These are phyloP conservation scores for Penicillium sp. DNA, from an alignment of 2,329 filamentous ascomycete species.

Conservation along the genomic window DNA sequence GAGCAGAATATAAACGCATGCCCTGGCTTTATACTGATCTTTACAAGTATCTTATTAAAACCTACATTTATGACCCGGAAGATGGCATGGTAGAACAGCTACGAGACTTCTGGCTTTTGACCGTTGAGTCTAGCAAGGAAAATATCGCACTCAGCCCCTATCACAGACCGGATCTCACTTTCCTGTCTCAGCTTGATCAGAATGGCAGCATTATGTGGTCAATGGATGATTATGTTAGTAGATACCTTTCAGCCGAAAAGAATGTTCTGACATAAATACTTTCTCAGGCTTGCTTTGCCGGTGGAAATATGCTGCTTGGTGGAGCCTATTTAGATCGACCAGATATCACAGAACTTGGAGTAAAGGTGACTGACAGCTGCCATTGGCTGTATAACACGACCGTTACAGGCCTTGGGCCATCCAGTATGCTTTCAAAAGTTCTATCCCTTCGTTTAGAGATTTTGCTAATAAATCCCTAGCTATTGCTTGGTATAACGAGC, in stretches of 20 bases:
- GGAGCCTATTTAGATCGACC: conserved; percentile 26
- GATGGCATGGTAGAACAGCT: conserved; percentile 10
- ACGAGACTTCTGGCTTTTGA: conserved; percentile 26
- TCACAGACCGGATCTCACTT: conserved; percentile 24
- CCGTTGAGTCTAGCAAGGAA: conserved; percentile 22
- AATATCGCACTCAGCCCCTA: conserved; percentile 25
- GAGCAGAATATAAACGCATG: neutral
- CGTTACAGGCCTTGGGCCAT: conserved; percentile 19
- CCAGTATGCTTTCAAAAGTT: conserved; percentile 5
- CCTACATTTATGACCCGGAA: conserved; percentile 24
- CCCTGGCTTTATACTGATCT: neutral
- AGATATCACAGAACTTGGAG: conserved; percentile 31
- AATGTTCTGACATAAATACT: neutral
- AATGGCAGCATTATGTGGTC: conserved; percentile 25
- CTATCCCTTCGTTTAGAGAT: neutral
- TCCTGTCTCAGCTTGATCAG: conserved; percentile 21
- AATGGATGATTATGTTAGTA: conserved; percentile 27
- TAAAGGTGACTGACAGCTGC: conserved; percentile 32
- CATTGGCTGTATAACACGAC: conserved; percentile 37
- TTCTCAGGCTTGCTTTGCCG: conserved; percentile 26
- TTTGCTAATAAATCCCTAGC: conserved; percentile 2
- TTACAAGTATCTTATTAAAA: conserved; percentile 28
- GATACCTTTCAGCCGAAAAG: neutral
- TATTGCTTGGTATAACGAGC: conserved; percentile 22
- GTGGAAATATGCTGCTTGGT: conserved; percentile 27